A percentile compares a stretch with the other conserved stretches of the same genome.
phyloP scores from a whole-genome alignment of 192 early-diverging fungal genomes.

The Mortierella claussenii region DNA sequence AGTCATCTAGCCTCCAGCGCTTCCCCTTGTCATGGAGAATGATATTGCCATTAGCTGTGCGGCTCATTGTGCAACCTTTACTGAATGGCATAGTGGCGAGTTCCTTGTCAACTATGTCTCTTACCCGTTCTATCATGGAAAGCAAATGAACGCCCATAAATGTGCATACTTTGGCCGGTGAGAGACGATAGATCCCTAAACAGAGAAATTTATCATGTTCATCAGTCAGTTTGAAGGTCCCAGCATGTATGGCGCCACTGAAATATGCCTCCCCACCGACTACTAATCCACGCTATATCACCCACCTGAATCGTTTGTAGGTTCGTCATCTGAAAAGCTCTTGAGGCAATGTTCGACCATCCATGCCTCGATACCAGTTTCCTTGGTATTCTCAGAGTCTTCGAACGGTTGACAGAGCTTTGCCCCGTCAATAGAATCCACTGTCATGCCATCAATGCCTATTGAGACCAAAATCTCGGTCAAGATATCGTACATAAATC shows the following conservation, averaged over 20 bases:
- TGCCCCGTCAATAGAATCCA: slow-evolving; percentile 5
- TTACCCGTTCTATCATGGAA: slow-evolving; percentile 30
- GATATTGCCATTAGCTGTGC: neutral
- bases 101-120: too few relatives aligned
- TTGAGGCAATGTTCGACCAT: slow-evolving; percentile 40
- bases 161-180: slow-evolving; percentile 12
- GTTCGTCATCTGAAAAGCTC: slow-evolving; percentile 22
- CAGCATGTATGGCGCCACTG: too few relatives aligned
- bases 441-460: slow-evolving; percentile 21
- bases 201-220: neutral
- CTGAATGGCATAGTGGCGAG: too few relatives aligned
- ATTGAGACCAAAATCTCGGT: slow-evolving; percentile 32
- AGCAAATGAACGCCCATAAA: slow-evolving; percentile 40
- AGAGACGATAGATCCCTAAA: slow-evolving; percentile 17
- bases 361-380: slow-evolving; percentile 34
- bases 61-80: neutral
- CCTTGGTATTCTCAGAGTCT: slow-evolving; percentile 1
- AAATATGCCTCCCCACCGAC: too few relatives aligned
- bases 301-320: neutral
- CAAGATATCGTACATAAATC: slow-evolving; percentile 48
- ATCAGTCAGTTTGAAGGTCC: too few relatives aligned
- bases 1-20: slow-evolving; percentile 54
- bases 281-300: too few relatives aligned
- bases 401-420: slow-evolving; percentile 14
- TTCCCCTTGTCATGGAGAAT: slow-evolving; percentile 32